These are phyloP conservation scores for Jimgerdemannia lactiflua DNA, from an alignment of 192 early-diverging fungal genomes.

Conservation along the genomic window DNA sequence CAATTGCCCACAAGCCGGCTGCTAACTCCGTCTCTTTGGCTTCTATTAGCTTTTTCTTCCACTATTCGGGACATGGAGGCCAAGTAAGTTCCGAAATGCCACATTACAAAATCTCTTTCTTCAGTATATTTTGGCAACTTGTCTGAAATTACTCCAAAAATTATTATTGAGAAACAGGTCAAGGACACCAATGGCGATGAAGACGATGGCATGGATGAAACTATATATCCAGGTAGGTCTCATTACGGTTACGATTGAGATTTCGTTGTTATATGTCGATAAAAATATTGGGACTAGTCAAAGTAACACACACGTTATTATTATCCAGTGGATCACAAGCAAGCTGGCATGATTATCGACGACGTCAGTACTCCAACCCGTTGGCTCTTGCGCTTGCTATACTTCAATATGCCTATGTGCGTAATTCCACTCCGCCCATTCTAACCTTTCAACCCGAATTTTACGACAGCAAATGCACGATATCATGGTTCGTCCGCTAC, in stretches of 20 bases:
- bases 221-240: slow-evolving; percentile 58
- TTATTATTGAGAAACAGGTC: slow-evolving; percentile 13
- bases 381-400: background rate
- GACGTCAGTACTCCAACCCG: slow-evolving; percentile 33
- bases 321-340: slow-evolving; percentile 32
- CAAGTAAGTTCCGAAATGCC: slow-evolving; percentile 18
- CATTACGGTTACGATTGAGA: no score
- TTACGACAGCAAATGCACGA: slow-evolving; percentile 55
- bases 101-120: background rate
- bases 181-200: slow-evolving; percentile 66
- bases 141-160: no score
- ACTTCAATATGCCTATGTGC: background rate
- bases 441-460: no score
- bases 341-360: slow-evolving; percentile 66
- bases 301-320: slow-evolving; percentile 3
- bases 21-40: background rate
- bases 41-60: slow-evolving; percentile 65
- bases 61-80: slow-evolving; percentile 79
- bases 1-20: background rate
- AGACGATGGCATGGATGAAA: slow-evolving; percentile 76
- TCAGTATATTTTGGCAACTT: no score
- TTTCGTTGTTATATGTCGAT: no score
- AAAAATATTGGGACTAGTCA: no score
- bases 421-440: background rate
- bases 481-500: slow-evolving; percentile 69